A percentile compares a stretch with the other conserved stretches of the same genome.
phyloP scores from a whole-genome alignment of 2,329 filamentous ascomycete genomes.

The Aspergillus sp. region DNA sequence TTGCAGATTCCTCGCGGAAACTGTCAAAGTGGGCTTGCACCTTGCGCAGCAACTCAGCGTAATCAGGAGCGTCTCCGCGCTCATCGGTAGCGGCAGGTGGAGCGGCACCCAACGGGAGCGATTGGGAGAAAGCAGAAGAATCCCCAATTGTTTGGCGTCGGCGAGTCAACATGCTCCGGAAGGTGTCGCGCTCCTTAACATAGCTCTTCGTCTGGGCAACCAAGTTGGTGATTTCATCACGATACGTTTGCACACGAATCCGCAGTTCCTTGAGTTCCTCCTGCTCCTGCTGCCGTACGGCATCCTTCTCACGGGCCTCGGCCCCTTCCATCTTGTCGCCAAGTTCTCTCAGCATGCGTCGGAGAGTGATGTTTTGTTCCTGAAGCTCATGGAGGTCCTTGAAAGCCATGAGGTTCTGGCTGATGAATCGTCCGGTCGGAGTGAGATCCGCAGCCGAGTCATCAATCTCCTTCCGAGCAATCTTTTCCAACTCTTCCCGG shows the following conservation, averaged over 20 bases:
- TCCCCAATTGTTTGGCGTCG: constrained; percentile 59
- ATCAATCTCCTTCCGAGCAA: constrained; percentile 74
- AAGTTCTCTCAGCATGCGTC: constrained; percentile 78
- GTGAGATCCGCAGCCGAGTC: constrained; percentile 71
- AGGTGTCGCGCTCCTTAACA: constrained; percentile 94
- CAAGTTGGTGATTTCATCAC: constrained; percentile 81
- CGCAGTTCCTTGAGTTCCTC: constrained; percentile 72
- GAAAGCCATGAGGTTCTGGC: constrained; percentile 84
- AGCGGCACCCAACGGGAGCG: constrained; percentile 56
- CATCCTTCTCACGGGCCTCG: constrained; percentile 66
- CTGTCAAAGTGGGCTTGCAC: constrained; percentile 86
- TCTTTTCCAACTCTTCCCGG: constrained; percentile 69
- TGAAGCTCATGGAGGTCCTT: constrained; percentile 81
- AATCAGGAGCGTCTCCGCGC: constrained; percentile 60
- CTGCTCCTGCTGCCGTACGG: constrained; percentile 54
- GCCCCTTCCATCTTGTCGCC: constrained; percentile 89
- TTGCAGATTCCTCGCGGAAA: constrained; percentile 79
- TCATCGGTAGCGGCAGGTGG: constrained; percentile 45
- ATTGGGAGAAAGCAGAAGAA: constrained; percentile 68
- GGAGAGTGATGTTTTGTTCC: constrained; percentile 79
- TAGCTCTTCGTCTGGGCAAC: constrained; percentile 85
- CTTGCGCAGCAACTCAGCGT: constrained; percentile 77
- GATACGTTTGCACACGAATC: constrained; percentile 71
- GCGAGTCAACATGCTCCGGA: constrained; percentile 87
- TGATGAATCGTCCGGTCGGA: constrained; percentile 85